Evolutionary conservation across 345 rosid species (phyloP), one percentile per base, ranked within the genome.

Genomic region (Noccaea bulbosa): DNA sequence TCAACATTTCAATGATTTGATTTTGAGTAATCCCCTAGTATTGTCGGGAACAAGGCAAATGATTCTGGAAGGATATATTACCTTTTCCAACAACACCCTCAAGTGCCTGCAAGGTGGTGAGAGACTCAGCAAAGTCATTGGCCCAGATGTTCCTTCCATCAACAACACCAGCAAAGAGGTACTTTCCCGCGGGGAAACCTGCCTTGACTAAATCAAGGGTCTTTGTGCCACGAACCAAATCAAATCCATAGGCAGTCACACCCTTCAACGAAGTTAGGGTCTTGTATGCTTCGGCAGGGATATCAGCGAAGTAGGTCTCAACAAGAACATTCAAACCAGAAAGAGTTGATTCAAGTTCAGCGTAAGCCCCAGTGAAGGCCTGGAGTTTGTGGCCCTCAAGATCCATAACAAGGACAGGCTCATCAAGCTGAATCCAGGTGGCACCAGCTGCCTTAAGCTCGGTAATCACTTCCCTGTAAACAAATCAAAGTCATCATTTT

Each of bases 91-190:
- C 96, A 67, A 89, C 22, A 32, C 88, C 84, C 80, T 86, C 93
- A 73, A 93, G 91, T 46, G 65, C 78, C 62, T 67, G 34, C 71
- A 91, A 79, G 65, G 83, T 84, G 76, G 62, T 70, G 37, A 91
- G 83, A 73, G 98, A 94, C 59, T 85, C 80, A 76, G 93, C 84
- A 69, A 91, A 97, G 70, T 94, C 95, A 69, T 94, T 91, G 67
- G 97, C 97, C 99, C 99, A 94, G 77, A 94, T 89, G 85, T 94
- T 94, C 85, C 99, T 87, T 75, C 99, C 99, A 64, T 94, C 99
- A 71, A 91, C 97, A 62, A 93, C 91, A 51, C 98, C 98, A 82
- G 95, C 96, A 68, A 93, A 91, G 56, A 93, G 91, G 80, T 85
- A 84, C 63, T 93, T 93, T 41, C 90, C 96, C 50, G 67, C 61